Evolutionary conservation across 2,329 filamentous ascomycete genomes (phyloP), one percentile per base, ranked within the genome.

Genomic region (Paramyrothecium sp.): DNA sequence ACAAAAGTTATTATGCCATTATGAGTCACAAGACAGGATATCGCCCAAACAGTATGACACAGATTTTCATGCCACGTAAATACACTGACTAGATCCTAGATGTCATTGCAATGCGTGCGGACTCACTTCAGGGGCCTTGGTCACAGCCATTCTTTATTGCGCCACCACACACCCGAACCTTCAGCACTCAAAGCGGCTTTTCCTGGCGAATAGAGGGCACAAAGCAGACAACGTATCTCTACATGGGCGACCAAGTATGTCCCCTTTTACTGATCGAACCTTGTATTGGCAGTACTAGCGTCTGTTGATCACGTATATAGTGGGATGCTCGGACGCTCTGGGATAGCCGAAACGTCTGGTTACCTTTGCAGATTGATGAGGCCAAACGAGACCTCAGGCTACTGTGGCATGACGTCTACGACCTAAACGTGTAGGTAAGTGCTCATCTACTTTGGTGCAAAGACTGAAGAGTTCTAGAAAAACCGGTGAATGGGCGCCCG

Each of bases 1-100:
- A 86, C 34, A 75, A 76, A 57, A 84, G 81, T 61, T 87, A 87
- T 61, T 86, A 81, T 62, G 81, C 82, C 0, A 63, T 87, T 34
- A 86, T 86, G 83, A 84, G 81, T 61, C 83, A 86, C 60, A 87
- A 86, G 73, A 87, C 84, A 0, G 84, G 84, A 0, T 87, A 87
- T 55, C 73, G 84, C 17, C 83, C 84, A 1, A 86, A 86, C 54
- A 86, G 68, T 69, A 41, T 51, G 66, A 54, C 0, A 1, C 11
- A 0, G 10, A 46, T 12, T 10, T 1, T 0, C n/a, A 1, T n/a
- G n/a, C n/a, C n/a, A n/a, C n/a, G n/a, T n/a, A n/a, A n/a, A n/a
- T n/a, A n/a, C n/a, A n/a, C n/a, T n/a, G n/a, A n/a, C n/a, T n/a
- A n/a, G n/a, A n/a, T n/a, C n/a, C 13, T 11, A 70, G 67, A 84